A percentile compares a stretch with the other conserved stretches of the same genome.
These are phyloP conservation scores for Dactylonectria macrodidyma DNA, from an alignment of 2,329 filamentous ascomycete species.

Conservation along the genomic window DNA sequence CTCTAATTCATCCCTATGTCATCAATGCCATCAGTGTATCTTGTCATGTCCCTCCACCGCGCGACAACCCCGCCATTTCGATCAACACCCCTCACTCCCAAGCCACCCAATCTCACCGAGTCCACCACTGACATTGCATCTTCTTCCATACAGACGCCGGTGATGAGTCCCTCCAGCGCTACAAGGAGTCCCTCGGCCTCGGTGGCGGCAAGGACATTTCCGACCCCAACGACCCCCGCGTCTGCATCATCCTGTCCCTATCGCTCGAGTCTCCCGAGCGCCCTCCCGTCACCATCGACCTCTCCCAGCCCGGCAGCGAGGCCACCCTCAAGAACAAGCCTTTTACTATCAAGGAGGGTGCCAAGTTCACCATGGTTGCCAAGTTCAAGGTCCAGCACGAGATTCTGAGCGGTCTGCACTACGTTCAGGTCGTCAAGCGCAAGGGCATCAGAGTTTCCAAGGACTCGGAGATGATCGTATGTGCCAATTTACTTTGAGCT, in stretches of 20 bases:
- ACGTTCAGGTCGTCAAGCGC: conserved; percentile 93
- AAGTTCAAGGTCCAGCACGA: conserved; percentile 97
- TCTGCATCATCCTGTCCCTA: conserved; percentile 93
- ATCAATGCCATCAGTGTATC: not conserved
- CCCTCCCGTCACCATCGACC: conserved; percentile 88
- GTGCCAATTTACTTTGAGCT: conserved; percentile 51
- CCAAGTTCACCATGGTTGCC: conserved; percentile 94
- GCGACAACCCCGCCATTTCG: conserved; percentile 26
- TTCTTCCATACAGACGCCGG: conserved; percentile 67
- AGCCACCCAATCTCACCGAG: conserved; percentile 2
- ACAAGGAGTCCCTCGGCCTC: conserved; percentile 96
- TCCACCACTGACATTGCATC: conserved; percentile 38
- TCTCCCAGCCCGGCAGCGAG: conserved; percentile 81
- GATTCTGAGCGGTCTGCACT: conserved; percentile 94
- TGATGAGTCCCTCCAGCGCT: conserved; percentile 96
- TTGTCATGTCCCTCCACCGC: conserved; percentile 9
- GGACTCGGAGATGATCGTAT: conserved; percentile 97
- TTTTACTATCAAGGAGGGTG: conserved; percentile 97
- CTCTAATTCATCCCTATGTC: conserved; percentile 7
- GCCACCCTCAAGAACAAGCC: conserved; percentile 88
- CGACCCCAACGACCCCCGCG: conserved; percentile 85
- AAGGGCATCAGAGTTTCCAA: conserved; percentile 91
- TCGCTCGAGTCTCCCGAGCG: conserved; percentile 90
- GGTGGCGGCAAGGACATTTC: conserved; percentile 80
- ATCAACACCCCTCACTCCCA: conserved; percentile 8